These are phyloP conservation scores for Trametes villosa DNA, from an alignment of 768 basidiomycete genomes.

Conservation along the genomic window DNA sequence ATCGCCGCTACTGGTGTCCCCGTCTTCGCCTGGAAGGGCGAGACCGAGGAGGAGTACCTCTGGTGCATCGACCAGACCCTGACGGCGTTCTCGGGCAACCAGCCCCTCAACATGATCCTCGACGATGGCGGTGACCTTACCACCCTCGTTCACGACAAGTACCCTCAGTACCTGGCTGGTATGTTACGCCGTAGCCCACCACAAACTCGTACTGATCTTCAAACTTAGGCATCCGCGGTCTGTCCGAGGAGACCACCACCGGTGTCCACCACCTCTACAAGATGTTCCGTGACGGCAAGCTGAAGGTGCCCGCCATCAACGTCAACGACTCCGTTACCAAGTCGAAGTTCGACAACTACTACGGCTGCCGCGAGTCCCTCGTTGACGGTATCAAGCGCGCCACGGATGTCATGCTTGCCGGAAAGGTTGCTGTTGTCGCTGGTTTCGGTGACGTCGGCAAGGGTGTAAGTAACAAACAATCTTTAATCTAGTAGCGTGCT, in stretches of 20 bases:
- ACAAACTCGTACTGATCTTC: neutral
- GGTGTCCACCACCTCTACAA: slow-evolving; percentile 99
- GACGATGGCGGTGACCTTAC: slow-evolving; percentile 99
- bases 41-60: slow-evolving; percentile 96
- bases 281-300: slow-evolving; percentile 91
- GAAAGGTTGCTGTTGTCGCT: slow-evolving; percentile 98
- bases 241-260: slow-evolving; percentile 99
- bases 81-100: slow-evolving; percentile 80
- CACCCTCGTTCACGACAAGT: slow-evolving; percentile 93
- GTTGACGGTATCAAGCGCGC: slow-evolving; percentile 99
- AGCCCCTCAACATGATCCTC: slow-evolving; percentile 96
- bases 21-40: slow-evolving; percentile 99
- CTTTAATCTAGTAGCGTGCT: neutral
- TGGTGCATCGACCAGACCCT: slow-evolving; percentile 99
- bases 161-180: slow-evolving; percentile 86
- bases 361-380: slow-evolving; percentile 99
- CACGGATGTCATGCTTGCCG: slow-evolving; percentile 99
- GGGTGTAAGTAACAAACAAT: slow-evolving; percentile 67
- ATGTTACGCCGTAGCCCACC: slow-evolving; percentile 21
- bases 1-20: slow-evolving; percentile 98
- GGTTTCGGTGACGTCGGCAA: slow-evolving; percentile 99
- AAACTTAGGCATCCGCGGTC: slow-evolving; percentile 76
- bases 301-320: slow-evolving; percentile 99
- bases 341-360: slow-evolving; percentile 99
- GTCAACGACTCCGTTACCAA: slow-evolving; percentile 99